Conservation (phyloP, 1,139 yeast species). For the Hansenula sp. region DNA sequence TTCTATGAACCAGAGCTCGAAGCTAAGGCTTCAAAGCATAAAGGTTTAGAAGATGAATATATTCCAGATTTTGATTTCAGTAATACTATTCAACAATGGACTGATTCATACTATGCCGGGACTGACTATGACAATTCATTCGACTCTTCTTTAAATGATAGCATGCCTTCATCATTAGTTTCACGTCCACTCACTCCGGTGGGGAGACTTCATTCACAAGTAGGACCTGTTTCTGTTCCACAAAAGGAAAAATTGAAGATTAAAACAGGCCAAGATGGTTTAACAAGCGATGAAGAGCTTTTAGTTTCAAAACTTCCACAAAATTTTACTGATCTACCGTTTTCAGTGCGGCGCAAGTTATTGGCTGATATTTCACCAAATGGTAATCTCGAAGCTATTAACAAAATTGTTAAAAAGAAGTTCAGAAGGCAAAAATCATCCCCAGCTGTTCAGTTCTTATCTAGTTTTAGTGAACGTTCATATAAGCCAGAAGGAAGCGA, state of each 20-base stretch:
- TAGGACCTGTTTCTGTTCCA: constrained; percentile 23
- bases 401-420: constrained; percentile 28
- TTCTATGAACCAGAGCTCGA: neutral
- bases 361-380: constrained; percentile 54
- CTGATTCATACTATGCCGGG: constrained; percentile 8
- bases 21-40: neutral
- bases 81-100: constrained; percentile 27
- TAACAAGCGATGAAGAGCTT: constrained; percentile 18
- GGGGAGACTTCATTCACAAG: constrained; percentile 19
- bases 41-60: constrained; percentile 68
- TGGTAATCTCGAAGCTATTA: constrained; percentile 36
- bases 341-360: constrained; percentile 61
- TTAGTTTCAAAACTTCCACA: constrained; percentile 42
- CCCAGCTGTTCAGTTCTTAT: constrained; percentile 23
- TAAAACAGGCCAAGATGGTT: neutral
- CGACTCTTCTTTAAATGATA: constrained; percentile 9
- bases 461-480: constrained; percentile 20
- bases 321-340: constrained; percentile 61
- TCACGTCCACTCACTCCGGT: constrained; percentile 15
- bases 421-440: constrained; percentile 18
- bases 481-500: constrained; percentile 49
- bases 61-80: constrained; percentile 60
- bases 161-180: constrained; percentile 8
- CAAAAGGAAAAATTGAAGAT: neutral
- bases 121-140: constrained; percentile 8